phyloP scores from a whole-genome alignment of 2,329 filamentous ascomycete genomes.

The Pseudogymnoascus pannorum region DNA sequence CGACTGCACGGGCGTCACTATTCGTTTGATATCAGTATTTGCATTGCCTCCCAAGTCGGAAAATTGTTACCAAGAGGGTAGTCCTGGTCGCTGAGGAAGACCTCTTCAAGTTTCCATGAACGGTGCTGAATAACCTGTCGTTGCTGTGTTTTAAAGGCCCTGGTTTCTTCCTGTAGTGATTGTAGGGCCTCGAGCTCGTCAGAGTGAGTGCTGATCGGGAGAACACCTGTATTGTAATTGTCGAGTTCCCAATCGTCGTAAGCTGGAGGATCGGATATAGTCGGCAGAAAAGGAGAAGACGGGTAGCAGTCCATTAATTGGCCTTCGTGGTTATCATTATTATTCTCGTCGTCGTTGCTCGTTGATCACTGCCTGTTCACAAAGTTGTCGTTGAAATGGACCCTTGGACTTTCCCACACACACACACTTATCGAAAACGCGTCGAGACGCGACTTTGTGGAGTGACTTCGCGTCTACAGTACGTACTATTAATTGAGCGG shows the following conservation, averaged over 20 bases:
- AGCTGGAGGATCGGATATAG: constrained; percentile 21
- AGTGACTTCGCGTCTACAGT: background rate
- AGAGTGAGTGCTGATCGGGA: constrained; percentile 27
- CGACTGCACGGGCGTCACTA: constrained; percentile 22
- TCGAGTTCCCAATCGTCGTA: constrained; percentile 20
- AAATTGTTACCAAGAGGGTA: constrained; percentile 23
- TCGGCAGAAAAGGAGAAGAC: constrained; percentile 11
- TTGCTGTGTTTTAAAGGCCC: constrained; percentile 33
- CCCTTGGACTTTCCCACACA: constrained; percentile 3
- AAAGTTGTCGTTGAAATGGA: background rate
- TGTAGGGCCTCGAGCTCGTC: constrained; percentile 42
- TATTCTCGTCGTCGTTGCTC: background rate
- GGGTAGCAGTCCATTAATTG: background rate
- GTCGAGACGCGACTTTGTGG: background rate
- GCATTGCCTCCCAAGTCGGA: background rate
- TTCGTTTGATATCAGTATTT: constrained; percentile 13
- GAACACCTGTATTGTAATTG: constrained; percentile 5
- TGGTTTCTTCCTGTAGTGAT: constrained; percentile 34
- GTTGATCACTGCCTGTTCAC: background rate
- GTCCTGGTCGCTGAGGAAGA: constrained; percentile 43
- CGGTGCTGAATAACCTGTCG: constrained; percentile 45
- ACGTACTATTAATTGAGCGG: background rate
- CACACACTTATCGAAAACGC: background rate
- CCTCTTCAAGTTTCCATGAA: constrained; percentile 38
- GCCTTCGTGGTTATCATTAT: background rate